Conservation (phyloP, 805 yeast genomes). For the Groenewaldozyma salmanticensis region DNA sequence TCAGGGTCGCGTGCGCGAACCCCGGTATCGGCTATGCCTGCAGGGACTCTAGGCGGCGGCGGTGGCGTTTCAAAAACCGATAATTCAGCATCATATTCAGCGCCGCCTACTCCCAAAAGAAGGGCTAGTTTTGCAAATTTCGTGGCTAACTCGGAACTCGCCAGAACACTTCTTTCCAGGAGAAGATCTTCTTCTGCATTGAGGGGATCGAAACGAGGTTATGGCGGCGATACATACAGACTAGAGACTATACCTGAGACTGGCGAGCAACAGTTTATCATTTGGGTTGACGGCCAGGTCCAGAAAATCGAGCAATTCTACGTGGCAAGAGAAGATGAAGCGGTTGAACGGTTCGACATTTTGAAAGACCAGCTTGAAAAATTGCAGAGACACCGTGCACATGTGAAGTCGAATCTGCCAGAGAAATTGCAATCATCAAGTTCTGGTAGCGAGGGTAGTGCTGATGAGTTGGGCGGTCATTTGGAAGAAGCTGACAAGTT, state of each 20-base stretch:
- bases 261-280: slow-evolving; percentile 42
- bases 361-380: slow-evolving; percentile 56
- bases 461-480: neutral
- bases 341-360: slow-evolving; percentile 46
- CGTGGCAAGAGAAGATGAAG: slow-evolving; percentile 48
- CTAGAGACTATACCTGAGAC: slow-evolving; percentile 13
- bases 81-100: no score
- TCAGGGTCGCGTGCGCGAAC: no score
- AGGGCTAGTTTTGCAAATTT: neutral
- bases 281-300: slow-evolving; percentile 59
- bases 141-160: no score
- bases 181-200: no score
- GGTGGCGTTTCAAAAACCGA: no score
- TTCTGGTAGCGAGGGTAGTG: neutral
- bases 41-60: no score
- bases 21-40: no score
- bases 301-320: slow-evolving; percentile 53
- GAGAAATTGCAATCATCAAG: neutral
- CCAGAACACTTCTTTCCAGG: no score
- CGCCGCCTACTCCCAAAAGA: neutral
- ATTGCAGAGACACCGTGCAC: slow-evolving; percentile 1
- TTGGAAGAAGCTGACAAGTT: slow-evolving; percentile 1
- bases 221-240: neutral
- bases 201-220: no score
- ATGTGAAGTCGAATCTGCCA: neutral